A percentile compares a stretch with the other conserved stretches of the same genome.
These are phyloP conservation scores for Cyclostephanos tholiformis DNA, from an alignment of 108 stramenopile species.

Conservation along the genomic window DNA sequence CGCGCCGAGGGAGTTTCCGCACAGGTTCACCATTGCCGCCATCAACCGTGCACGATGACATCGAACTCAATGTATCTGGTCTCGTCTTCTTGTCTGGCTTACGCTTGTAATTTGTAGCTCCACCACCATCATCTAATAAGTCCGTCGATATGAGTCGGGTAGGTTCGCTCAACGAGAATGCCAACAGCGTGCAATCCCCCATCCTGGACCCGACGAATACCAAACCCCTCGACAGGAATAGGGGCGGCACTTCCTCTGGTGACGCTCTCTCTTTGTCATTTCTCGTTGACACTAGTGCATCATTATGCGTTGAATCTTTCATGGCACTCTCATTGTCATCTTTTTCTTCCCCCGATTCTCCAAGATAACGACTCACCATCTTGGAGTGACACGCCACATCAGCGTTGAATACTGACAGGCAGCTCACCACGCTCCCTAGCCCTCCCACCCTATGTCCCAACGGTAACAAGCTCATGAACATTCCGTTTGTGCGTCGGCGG, in stretches of 20 bases:
- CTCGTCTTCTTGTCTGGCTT: slow-evolving; percentile 22
- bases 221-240: slow-evolving; percentile 56
- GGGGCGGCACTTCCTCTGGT: background rate
- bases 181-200: slow-evolving; percentile 80
- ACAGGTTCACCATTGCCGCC: slow-evolving; percentile 5
- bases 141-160: slow-evolving; percentile 34
- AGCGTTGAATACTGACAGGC: slow-evolving; percentile 47
- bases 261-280: background rate
- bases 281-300: background rate
- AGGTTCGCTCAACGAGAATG: slow-evolving; percentile 63
- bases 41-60: background rate
- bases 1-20: slow-evolving; percentile 25
- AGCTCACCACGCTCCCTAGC: slow-evolving; percentile 66
- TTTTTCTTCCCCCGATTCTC: slow-evolving; percentile 1
- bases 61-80: slow-evolving; percentile 23
- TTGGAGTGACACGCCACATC: slow-evolving; percentile 33
- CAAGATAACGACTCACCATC: slow-evolving; percentile 23
- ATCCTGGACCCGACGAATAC: slow-evolving; percentile 81
- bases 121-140: slow-evolving; percentile 15
- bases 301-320: slow-evolving; percentile 8
- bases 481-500: background rate
- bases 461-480: slow-evolving; percentile 63
- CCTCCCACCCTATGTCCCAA: slow-evolving; percentile 66
- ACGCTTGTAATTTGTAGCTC: slow-evolving; percentile 21
- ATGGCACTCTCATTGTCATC: background rate